Evolutionary conservation across 768 basidiomycete species (phyloP), one percentile per base, ranked within the genome.

Genomic region (Lentinula boryana): DNA sequence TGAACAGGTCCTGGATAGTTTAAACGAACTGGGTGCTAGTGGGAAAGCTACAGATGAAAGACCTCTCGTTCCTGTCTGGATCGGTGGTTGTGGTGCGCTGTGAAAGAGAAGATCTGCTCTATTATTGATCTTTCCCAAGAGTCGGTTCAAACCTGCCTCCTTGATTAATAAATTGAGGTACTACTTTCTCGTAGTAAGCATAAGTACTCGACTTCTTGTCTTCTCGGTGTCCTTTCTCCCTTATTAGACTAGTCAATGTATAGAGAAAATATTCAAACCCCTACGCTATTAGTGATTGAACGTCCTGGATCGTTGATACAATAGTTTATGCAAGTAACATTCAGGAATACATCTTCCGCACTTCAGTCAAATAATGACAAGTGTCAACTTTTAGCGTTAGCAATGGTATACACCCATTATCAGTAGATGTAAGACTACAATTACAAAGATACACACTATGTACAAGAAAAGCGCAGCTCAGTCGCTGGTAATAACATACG

Each of bases 1-100:
- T 8, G 75, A 69, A 65, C 71, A 60, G 53, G 89, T 90, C 86
- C 74, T 87, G 52, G 78, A 80, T 27, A 79, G 81, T n/a, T 71
- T 91, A 32, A 50, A 87, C 46, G 66, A 68, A 56, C 78, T 90
- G n/a, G 58, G 46, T 31, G 56, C 44, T 13, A 23, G 27, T 33
- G 48, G 38, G 12, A 16, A 32, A 7, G 21, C 10, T 21, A 23
- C 10, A 15, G 21, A 51, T 27, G 58, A 59, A 31, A 50, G 23
- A 36, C 58, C 58, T 49, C 15, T 50, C 12, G 44, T 59, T n/a
- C 58, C 58, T 40, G 48, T 59, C 35, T 59, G 58, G 58, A 50
- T 59, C 43, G 58, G 58, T 21, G 58, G 49, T 15, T 59, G 58
- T 31, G 58, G 58, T n/a, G 35, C 35, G 12, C 38, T 59, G 48